Evolutionary conservation across 106 monocot genomes (phyloP), one percentile per base, ranked within the genome.

Genomic region (Triglochin maritima): DNA sequence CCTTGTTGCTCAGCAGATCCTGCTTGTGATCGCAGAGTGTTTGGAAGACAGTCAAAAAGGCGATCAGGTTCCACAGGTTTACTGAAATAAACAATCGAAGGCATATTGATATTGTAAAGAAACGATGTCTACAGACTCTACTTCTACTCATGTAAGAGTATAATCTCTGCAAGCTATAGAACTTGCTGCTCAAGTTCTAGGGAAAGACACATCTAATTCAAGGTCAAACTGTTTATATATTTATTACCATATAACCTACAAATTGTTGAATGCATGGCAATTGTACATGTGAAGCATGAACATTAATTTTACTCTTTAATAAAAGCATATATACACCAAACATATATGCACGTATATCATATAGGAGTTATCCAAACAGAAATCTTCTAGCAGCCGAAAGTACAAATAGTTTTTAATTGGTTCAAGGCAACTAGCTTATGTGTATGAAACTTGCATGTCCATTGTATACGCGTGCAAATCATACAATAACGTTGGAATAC

Each of bases 41-140:
- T 86, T 3, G 92, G 88, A 62, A 88, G 77, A 63, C 85, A 93
- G 59, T 83, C 83, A 63, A 83, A 83, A 67, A 86, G 79, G 44
- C 68, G 74, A 46, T 83, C 83, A 52, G 88, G 83, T 57, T 85
- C 85, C 72, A 93, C 79, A 12, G 88, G 82, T 53, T 85, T 88
- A 83, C 92, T 93, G 77, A 64, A 77, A 81, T 11, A 14, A 56
- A 44, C 51, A 29, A 29, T 29, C 29, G 29, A 29, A 29, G 29
- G 29, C 29, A 29, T 29, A 10, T 49, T 29, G 29, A 29, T 29
- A 29, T 29, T 29, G 29, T 29, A 29, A 29, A 29, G 29, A 29
- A 29, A 29, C 29, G 29, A 29, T 29, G 29, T 29, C 29, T 29
- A 29, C 29, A 29, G 29, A 29, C 29, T 29, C 29, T 29, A 29